Base-by-base conservation (phyloP, 1,139 yeast species). In the Sugiyamaella paludigena region DNA sequence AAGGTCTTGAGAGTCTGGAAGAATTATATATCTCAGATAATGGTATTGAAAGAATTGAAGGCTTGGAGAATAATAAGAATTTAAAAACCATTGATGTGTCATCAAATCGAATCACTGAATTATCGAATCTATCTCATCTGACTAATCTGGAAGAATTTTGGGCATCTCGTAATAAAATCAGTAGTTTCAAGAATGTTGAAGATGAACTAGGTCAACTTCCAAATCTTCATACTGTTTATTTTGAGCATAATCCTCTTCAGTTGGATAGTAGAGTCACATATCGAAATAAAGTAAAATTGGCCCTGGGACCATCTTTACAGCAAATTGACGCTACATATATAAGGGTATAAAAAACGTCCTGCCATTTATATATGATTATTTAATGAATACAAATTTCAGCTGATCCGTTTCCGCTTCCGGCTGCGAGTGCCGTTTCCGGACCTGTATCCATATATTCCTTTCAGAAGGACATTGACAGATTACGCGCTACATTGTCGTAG, bases 181-280 rank as follows among this genome's bases (percentile, higher is more conserved):
- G 79, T 30, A 73, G 79, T 39, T 91, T 87, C 65, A 81, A 81
- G 40, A 84, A 88, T 50, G 71, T 94, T 40, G 82, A 80, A 40
- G 67, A 75, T 36, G 83, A 87, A 63, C 74, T 92, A 51, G 81
- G 83, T 12, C 72, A 72, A 36, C 72, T 88, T 48, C 78, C 81
- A 1, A 75, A 77, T 6, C 73, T 94, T 49, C 95, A 89, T 50
- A 88, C 96, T 0, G 96, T 94, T 6, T 94, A 94, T 64, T 81
- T 94, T 58, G 98, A 94, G 69, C 92, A 94, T n/a, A 92, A 91
- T 60, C 98, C 98, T 1, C 66, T 94, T 12, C 97, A 92, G 62
- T 62, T 72, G 29, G 69, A 78, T 27, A 85, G 85, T 57, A 81
- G 83, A 19, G 83, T 95, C 2, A 83, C 92, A 40, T 94, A 94